Percentiles rank a stretch among this genome's conserved stretches.
phyloP scores from a whole-genome alignment of 768 basidiomycete genomes.

The Tricholoma hemisulphureum region DNA sequence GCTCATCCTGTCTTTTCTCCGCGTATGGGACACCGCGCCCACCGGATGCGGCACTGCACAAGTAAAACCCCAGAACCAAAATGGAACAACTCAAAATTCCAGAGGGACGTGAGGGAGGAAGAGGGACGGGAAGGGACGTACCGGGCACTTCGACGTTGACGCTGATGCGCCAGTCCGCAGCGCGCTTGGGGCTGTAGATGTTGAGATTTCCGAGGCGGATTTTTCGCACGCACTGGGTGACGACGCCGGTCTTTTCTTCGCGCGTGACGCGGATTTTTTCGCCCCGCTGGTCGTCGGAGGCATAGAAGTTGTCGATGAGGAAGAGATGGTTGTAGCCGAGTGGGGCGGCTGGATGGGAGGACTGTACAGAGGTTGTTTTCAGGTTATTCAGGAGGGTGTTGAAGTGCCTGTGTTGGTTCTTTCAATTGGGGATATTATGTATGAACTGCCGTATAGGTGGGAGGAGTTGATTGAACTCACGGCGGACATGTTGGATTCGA shows the following conservation, averaged over 20 bases:
- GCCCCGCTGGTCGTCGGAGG: conserved; percentile 36
- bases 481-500: conserved; percentile 90
- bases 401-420: conserved; percentile 87
- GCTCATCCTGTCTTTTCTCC: conserved; percentile 87
- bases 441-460: conserved; percentile 13
- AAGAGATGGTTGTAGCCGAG: conserved; percentile 76
- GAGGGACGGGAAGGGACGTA: conserved; percentile 34
- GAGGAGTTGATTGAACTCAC: conserved; percentile 46
- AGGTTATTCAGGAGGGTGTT: conserved; percentile 86
- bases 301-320: conserved; percentile 79
- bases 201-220: conserved; percentile 85
- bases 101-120: conserved; percentile 1
- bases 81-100: not conserved
- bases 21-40: conserved; percentile 56
- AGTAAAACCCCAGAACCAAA: not conserved
- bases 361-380: conserved; percentile 52
- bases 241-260: conserved; percentile 66
- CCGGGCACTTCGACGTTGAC: conserved; percentile 90
- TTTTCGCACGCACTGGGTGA: conserved; percentile 75
- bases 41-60: conserved; percentile 61
- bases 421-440: conserved; percentile 2
- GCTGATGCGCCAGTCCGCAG: conserved; percentile 90
- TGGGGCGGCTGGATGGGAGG: conserved; percentile 52
- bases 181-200: conserved; percentile 75
- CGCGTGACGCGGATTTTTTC: conserved; percentile 82